phyloP scores from a whole-genome alignment of 805 yeast genomes.

The Kluyveromyces lactis region DNA sequence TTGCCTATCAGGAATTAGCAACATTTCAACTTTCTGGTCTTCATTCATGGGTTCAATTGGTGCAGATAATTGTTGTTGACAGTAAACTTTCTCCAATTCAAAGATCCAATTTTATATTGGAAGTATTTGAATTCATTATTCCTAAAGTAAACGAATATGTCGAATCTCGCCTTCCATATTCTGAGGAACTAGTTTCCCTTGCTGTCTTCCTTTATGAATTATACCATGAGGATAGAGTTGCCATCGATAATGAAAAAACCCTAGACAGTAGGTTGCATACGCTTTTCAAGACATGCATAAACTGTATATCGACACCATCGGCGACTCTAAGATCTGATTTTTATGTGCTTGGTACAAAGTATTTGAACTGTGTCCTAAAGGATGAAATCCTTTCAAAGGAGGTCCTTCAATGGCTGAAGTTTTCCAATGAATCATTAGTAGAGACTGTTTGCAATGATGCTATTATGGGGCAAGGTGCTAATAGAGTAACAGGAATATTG shows the following conservation, averaged over 20 bases:
- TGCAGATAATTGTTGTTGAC: slow-evolving; percentile 64
- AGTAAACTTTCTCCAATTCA: slow-evolving; percentile 37
- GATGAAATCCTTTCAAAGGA: slow-evolving; percentile 38
- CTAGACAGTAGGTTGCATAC: slow-evolving; percentile 55
- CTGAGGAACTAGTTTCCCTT: slow-evolving; percentile 70
- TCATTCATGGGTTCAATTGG: slow-evolving; percentile 77
- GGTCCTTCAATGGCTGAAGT: slow-evolving; percentile 43
- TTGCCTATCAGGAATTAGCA: slow-evolving; percentile 41
- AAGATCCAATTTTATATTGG: slow-evolving; percentile 61
- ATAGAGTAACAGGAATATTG: slow-evolving; percentile 68
- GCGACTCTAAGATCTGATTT: slow-evolving; percentile 74
- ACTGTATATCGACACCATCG: slow-evolving; percentile 63
- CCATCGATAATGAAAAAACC: slow-evolving; percentile 26
- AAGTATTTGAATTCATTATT: slow-evolving; percentile 63
- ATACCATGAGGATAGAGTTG: slow-evolving; percentile 42
- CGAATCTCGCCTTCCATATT: slow-evolving; percentile 53
- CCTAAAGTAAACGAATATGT: slow-evolving; percentile 74
- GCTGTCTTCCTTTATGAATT: slow-evolving; percentile 62
- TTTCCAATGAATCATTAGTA: slow-evolving; percentile 54
- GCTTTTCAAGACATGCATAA: slow-evolving; percentile 63
- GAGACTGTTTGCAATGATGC: slow-evolving; percentile 70
- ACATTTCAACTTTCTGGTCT: slow-evolving; percentile 51
- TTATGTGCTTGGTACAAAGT: slow-evolving; percentile 64
- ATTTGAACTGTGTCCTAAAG: slow-evolving; percentile 42
- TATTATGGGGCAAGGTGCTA: slow-evolving; percentile 66